phyloP scores from a whole-genome alignment of 192 early-diverging fungal genomes.

The Entomortierella chlamydospora region DNA sequence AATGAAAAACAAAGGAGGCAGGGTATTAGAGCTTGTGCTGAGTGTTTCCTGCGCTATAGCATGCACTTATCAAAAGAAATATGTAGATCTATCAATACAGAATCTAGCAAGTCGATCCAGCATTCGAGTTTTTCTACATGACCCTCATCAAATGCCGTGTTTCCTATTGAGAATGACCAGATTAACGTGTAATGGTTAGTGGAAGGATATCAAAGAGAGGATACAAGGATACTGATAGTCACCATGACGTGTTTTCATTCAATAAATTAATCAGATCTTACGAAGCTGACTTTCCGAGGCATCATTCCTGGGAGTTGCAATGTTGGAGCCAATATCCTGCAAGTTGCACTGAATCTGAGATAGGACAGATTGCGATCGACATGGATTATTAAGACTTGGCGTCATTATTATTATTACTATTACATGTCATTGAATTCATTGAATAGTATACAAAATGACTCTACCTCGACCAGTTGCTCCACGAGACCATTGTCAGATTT shows the following conservation, averaged over 20 bases:
- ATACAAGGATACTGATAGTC: too few relatives aligned
- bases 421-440: too few relatives aligned
- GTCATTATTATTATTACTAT: too few relatives aligned
- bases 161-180: conserved; percentile 47
- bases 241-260: conserved; percentile 73
- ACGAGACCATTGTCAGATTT: conserved; percentile 52
- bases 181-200: too few relatives aligned
- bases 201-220: too few relatives aligned
- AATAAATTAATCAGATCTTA: conserved; percentile 8
- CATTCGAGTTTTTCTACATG: conserved; percentile 73
- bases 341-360: conserved; percentile 88
- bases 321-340: conserved; percentile 92
- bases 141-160: conserved; percentile 84
- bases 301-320: conserved; percentile 83
- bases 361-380: too few relatives aligned
- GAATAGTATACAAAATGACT: too few relatives aligned
- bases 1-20: conserved; percentile 62
- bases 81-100: too few relatives aligned
- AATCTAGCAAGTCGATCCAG: conserved; percentile 89
- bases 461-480: conserved; percentile 54
- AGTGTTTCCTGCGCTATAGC: too few relatives aligned
- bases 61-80: too few relatives aligned
- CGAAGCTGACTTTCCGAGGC: conserved; percentile 68
- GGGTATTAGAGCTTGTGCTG: conserved; percentile 69
- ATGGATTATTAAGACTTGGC: too few relatives aligned